A percentile compares a stretch with the other conserved stretches of the same genome.
These are phyloP conservation scores for Alternaria hordeiaustralica DNA, from an alignment of 2,329 filamentous ascomycete species.

Conservation along the genomic window DNA sequence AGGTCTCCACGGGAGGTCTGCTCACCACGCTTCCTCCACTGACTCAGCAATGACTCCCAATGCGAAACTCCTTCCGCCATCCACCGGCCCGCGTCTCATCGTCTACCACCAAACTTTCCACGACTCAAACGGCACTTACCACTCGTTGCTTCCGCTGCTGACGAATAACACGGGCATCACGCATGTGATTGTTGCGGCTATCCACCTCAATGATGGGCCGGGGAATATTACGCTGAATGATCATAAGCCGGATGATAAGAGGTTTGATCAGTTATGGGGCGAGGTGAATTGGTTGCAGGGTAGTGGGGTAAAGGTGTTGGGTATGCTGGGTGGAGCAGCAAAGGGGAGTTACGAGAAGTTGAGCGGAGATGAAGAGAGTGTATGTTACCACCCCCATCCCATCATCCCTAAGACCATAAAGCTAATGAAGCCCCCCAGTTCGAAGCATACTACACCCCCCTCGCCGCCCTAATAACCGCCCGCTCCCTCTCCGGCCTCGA, in stretches of 20 bases:
- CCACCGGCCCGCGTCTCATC: conserved; percentile 53
- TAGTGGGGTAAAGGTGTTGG: conserved; percentile 78
- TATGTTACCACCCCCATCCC: conserved; percentile 16
- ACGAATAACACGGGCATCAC: conserved; percentile 69
- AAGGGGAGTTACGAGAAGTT: conserved; percentile 70
- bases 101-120: conserved; percentile 72
- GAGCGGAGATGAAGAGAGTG: conserved; percentile 41
- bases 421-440: conserved; percentile 58
- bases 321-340: conserved; percentile 87
- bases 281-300: conserved; percentile 76
- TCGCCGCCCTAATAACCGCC: conserved; percentile 68
- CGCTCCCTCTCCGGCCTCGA: conserved; percentile 54
- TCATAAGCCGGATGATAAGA: conserved; percentile 69
- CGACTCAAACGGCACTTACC: conserved; percentile 59
- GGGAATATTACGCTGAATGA: conserved; percentile 80
- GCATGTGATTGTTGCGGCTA: conserved; percentile 84
- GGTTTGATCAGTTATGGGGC: conserved; percentile 77
- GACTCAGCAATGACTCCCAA: conserved; percentile 36
- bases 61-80: conserved; percentile 43
- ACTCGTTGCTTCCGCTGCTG: conserved; percentile 68
- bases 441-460: conserved; percentile 74
- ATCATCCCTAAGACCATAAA: neutral
- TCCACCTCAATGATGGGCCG: conserved; percentile 78
- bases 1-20: neutral
- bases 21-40: neutral